Conservation (phyloP, 208 protist genomes). For the Wallacemonas rigidus region DNA sequence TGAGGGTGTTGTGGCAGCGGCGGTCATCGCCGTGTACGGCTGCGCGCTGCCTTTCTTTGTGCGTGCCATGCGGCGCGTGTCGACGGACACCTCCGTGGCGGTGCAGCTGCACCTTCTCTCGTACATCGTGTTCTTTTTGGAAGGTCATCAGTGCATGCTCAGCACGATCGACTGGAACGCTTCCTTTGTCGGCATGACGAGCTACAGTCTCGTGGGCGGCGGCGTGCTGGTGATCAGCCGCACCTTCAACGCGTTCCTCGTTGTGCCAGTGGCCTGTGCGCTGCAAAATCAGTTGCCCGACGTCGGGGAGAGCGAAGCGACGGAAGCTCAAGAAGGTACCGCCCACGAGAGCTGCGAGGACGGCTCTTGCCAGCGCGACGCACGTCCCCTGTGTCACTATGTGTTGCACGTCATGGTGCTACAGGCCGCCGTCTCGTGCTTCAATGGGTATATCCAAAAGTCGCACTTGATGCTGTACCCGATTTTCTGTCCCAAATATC, state of each 20-base stretch:
- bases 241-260: conserved; percentile 66
- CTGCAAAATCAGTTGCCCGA: neutral
- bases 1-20: conserved; percentile 36
- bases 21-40: conserved; percentile 49
- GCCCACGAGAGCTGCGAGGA: neutral
- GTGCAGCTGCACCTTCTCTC: conserved; percentile 48
- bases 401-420: conserved; percentile 43
- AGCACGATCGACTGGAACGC: conserved; percentile 78
- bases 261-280: conserved; percentile 42
- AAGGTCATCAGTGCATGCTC: conserved; percentile 77
- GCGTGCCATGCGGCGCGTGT: neutral
- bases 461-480: conserved; percentile 85
- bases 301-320: neutral
- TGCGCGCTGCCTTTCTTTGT: conserved; percentile 32
- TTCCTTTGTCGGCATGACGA: conserved; percentile 69
- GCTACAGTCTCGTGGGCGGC: conserved; percentile 54
- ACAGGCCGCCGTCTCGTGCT: conserved; percentile 46
- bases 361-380: neutral
- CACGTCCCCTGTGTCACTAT: conserved; percentile 23
- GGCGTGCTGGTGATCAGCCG: conserved; percentile 58
- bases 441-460: conserved; percentile 72
- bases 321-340: neutral
- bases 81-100: conserved; percentile 18
- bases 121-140: conserved; percentile 59
- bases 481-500: conserved; percentile 84